These are phyloP conservation scores for Nemania bipapillata DNA, from an alignment of 2,329 filamentous ascomycete species.

Conservation along the genomic window DNA sequence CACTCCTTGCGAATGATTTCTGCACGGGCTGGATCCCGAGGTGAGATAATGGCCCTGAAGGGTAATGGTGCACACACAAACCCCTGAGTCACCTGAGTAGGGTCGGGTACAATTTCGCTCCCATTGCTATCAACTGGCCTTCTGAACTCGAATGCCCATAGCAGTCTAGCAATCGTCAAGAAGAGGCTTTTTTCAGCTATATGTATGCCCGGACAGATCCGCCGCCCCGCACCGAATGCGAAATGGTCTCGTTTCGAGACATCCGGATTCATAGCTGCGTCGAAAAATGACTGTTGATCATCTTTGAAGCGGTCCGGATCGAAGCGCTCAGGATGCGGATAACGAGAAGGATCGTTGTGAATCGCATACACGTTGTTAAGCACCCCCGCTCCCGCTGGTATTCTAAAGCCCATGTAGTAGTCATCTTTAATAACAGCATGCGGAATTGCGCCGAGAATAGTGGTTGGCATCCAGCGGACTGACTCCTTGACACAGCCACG, in stretches of 20 bases:
- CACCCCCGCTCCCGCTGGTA: conserved; percentile 59
- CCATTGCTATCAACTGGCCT: neutral
- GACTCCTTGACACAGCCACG: conserved; percentile 66
- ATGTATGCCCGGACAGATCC: conserved; percentile 68
- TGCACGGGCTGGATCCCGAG: conserved; percentile 27
- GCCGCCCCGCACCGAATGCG: conserved; percentile 65
- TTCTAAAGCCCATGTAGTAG: conserved; percentile 57
- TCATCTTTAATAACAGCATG: conserved; percentile 59
- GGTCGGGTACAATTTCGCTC: neutral
- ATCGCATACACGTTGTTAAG: conserved; percentile 61
- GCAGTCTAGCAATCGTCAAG: neutral
- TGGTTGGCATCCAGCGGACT: conserved; percentile 62
- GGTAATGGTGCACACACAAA: conserved; percentile 28
- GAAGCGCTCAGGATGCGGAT: conserved; percentile 55
- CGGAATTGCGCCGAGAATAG: conserved; percentile 52
- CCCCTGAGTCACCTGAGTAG: neutral
- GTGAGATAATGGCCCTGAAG: conserved; percentile 31
- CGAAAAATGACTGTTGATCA: conserved; percentile 43
- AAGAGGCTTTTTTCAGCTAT: conserved; percentile 57
- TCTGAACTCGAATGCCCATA: conserved; percentile 7
- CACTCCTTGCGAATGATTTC: conserved; percentile 33
- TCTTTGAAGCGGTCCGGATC: conserved; percentile 51
- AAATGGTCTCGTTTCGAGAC: conserved; percentile 62
- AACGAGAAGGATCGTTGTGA: conserved; percentile 56
- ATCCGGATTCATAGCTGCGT: conserved; percentile 51